A percentile compares a stretch with the other conserved stretches of the same genome.
These are phyloP conservation scores for Aspergillus ruber DNA, from an alignment of 2,329 filamentous ascomycete species.

Conservation along the genomic window DNA sequence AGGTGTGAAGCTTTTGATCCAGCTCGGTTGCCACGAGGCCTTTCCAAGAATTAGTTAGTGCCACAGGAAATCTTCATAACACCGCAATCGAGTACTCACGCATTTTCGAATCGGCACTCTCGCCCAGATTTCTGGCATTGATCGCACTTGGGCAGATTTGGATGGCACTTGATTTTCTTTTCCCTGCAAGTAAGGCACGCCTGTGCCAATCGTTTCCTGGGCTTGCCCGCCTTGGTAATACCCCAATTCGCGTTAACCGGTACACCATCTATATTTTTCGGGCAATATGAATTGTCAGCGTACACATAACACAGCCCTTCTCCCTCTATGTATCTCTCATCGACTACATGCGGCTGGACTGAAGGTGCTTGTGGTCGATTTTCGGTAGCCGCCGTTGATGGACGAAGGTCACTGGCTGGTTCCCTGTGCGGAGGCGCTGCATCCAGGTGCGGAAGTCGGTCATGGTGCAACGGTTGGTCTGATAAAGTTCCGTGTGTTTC, in stretches of 20 bases:
- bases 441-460: slow-evolving; percentile 12
- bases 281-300: slow-evolving; percentile 76
- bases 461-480: slow-evolving; percentile 13
- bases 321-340: slow-evolving; percentile 53
- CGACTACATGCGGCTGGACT: slow-evolving; percentile 30
- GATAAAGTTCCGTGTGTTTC: slow-evolving; percentile 15
- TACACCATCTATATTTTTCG: slow-evolving; percentile 77
- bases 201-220: slow-evolving; percentile 81
- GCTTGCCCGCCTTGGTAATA: slow-evolving; percentile 88
- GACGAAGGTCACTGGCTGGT: slow-evolving; percentile 6
- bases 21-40: slow-evolving; percentile 30
- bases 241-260: slow-evolving; percentile 88
- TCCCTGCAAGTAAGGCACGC: slow-evolving; percentile 90
- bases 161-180: slow-evolving; percentile 97
- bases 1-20: slow-evolving; percentile 18
- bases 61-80: slow-evolving; percentile 2
- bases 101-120: slow-evolving; percentile 76
- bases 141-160: slow-evolving; percentile 76
- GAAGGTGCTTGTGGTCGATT: slow-evolving; percentile 10
- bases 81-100: slow-evolving; percentile 52
- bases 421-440: slow-evolving; percentile 10
- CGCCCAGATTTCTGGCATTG: slow-evolving; percentile 90
- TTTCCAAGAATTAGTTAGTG: slow-evolving; percentile 13
- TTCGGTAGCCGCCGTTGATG: slow-evolving; percentile 2
- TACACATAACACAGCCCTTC: slow-evolving; percentile 81